Evolutionary conservation across 2,329 filamentous ascomycete genomes (phyloP), one percentile per base, ranked within the genome.

Genomic region (Xylariaceae sp.): DNA sequence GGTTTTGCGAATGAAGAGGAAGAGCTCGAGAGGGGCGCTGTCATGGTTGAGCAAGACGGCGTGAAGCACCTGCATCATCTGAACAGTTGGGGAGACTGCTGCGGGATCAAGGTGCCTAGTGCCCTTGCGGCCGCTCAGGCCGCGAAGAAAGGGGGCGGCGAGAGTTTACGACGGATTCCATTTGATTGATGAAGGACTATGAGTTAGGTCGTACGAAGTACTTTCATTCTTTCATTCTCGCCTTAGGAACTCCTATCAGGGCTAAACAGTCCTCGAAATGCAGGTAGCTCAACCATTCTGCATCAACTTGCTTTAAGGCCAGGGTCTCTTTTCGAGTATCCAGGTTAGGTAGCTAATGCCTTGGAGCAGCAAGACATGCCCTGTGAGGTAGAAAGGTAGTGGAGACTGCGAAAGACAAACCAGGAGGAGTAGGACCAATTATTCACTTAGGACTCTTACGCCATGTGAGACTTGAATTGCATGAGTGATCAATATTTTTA

Each of bases 91-190:
- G 92, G 92, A 5, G 94, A 99, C 70, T 99, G 94, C 71, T 99
- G 94, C 68, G 94, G 94, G 22, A 99, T 99, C 71, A 92, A 95
- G 65, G 94, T 99, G 15, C 95, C 94, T 0, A 96, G 92, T 67
- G 92, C 90, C 49, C 80, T 97, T 53, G 95, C 92, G 26, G 95
- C 94, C 0, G 89, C 89, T 13, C 86, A 91, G 62, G 92, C 96
- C 73, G 86, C 88, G 79, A 86, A 82, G 76, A 97, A 95, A 76
- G 79, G 78, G 51, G 84, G 80, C 15, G 79, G 71, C 6, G 77
- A 83, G 55, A 73, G 76, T 15, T 69, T 95, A 62, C 80, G 89
- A 60, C 81, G 89, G 62, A 85, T 95, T 63, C 89, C 89, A 0
- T 95, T 95, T 71, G 91, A 89, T 70, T 99, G 71, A 39, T 39